These are phyloP conservation scores for Puccinia triticina DNA, from an alignment of 1,284 basidiomycete species.

Conservation along the genomic window DNA sequence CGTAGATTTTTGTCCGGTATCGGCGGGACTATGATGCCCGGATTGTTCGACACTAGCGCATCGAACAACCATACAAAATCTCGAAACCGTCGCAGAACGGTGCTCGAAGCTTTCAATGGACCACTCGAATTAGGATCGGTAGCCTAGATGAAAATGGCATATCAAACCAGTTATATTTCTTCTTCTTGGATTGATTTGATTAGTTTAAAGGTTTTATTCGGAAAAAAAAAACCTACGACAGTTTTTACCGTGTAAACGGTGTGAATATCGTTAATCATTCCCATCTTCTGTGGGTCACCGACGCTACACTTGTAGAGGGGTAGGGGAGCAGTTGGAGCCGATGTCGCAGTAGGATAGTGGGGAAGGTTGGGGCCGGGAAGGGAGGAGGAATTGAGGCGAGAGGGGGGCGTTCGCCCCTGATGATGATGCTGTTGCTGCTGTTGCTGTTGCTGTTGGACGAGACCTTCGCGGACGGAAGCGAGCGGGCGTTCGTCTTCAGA, in stretches of 20 bases:
- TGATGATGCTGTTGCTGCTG: slow-evolving; percentile 12
- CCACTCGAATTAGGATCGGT: slow-evolving; percentile 53
- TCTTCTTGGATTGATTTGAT: not conserved
- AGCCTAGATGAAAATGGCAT: slow-evolving; percentile 33
- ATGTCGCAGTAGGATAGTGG: not conserved
- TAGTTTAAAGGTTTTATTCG: not conserved
- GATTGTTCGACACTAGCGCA: slow-evolving; percentile 84
- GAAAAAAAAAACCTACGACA: slow-evolving; percentile 64
- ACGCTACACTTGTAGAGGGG: slow-evolving; percentile 73
- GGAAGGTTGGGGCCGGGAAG: not conserved
- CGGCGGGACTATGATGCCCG: slow-evolving; percentile 94
- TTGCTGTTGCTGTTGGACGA: slow-evolving; percentile 38
- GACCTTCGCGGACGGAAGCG: slow-evolving; percentile 42
- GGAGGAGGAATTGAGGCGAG: not conserved
- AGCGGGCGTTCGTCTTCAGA: slow-evolving; percentile 49
- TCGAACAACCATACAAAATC: slow-evolving; percentile 98
- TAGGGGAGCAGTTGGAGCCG: slow-evolving; percentile 49
- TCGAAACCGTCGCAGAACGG: slow-evolving; percentile 89
- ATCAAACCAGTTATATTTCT: slow-evolving; percentile 16
- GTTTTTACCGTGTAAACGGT: slow-evolving; percentile 94
- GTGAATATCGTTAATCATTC: slow-evolving; percentile 85
- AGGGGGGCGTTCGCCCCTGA: not conserved
- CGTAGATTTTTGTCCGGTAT: slow-evolving; percentile 93
- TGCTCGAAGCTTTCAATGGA: slow-evolving; percentile 54
- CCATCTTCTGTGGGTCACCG: slow-evolving; percentile 89